Evolutionary conservation across 805 yeast species (phyloP).

Genomic region (Candida multigemmis): DNA sequence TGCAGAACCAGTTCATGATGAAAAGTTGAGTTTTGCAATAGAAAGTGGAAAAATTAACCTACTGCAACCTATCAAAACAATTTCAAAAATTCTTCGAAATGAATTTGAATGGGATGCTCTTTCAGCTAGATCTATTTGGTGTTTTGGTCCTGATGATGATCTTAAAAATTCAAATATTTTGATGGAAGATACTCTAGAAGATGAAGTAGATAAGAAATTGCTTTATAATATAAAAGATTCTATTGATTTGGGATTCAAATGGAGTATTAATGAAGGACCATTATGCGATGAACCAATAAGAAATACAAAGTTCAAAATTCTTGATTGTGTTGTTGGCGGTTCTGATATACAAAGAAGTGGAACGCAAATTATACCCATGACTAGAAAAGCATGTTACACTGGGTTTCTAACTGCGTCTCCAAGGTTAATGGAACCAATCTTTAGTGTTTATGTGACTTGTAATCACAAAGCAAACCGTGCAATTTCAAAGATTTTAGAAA

Average conservation of each 20-base stretch:
- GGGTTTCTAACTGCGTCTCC: slow-evolving; percentile 77
- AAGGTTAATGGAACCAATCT: slow-evolving; percentile 73
- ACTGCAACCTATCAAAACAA: slow-evolving; percentile 25
- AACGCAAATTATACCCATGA: slow-evolving; percentile 72
- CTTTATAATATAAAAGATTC: slow-evolving; percentile 40
- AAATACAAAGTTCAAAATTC: slow-evolving; percentile 59
- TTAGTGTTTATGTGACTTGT: slow-evolving; percentile 50
- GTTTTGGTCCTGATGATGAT: slow-evolving; percentile 44
- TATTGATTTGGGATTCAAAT: slow-evolving; percentile 69
- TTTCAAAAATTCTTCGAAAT: slow-evolving; percentile 47
- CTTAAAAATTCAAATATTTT: slow-evolving; percentile 40
- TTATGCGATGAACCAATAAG: slow-evolving; percentile 79
- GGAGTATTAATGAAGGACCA: slow-evolving; percentile 86
- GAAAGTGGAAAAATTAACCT: slow-evolving; percentile 36
- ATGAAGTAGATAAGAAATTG: slow-evolving; percentile 51
- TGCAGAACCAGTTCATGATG: slow-evolving; percentile 62
- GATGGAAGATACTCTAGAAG: slow-evolving; percentile 64
- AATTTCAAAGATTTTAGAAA: slow-evolving; percentile 39
- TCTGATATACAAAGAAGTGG: slow-evolving; percentile 41
- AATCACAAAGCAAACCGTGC: slow-evolving; percentile 38
- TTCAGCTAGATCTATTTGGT: slow-evolving; percentile 77
- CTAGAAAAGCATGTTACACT: slow-evolving; percentile 75
- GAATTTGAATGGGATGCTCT: slow-evolving; percentile 75
- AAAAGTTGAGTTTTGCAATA: slow-evolving; percentile 44
- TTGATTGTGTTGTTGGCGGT: slow-evolving; percentile 47